Base-by-base conservation (phyloP, 768 basidiomycete species). In the Gymnopilus junonius region DNA sequence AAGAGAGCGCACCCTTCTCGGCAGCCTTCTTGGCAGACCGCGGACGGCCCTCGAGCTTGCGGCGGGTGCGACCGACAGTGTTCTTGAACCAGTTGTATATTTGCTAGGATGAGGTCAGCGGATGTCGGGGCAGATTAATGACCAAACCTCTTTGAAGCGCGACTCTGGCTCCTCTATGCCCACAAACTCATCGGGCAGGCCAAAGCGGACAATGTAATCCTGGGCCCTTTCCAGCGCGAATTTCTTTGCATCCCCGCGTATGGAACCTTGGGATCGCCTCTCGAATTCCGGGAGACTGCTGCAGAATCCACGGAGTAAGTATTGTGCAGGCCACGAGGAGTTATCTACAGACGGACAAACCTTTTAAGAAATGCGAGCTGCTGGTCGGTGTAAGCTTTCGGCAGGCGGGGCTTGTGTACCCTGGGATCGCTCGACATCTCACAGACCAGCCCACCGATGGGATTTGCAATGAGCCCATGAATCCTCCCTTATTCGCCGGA, bases 21-120 rank as follows among this genome's bases (percentile, higher is more conserved):
- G 82, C 74, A 8, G 76, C 70, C 65, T 82, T 84, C 72, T 84
- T 87, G 46, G 80, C 78, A 39, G 85, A 80, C 45, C 85, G 77
- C 1, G 84, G 81, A 27, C 83, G 77, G 6, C 86, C 85, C 63
- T 87, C 86, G 46, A 83, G 75, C 70, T 87, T 87, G 50, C 86
- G 78, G 58, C 86, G 78, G 7, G 83, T 85, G 32, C 87, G 79
- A 6, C 87, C 87, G 58, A 87, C 83, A 17, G 87, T 87, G 72
- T 89, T 89, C 76, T 89, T 89, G 76, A 87, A 89, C 87, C 87
- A 89, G 67, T 88, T 88, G 77, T 89, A 89, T 61, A 89, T 86
- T 83, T 87, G 86, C 87, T 88, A 75, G 70, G 66, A 57, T 66
- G 37, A 63, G 21, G 65, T 71, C 62, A 70, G 55, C 51, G 55